phyloP scores from a whole-genome alignment of 176 grass and related monocot species.

The Stipa capillata region DNA sequence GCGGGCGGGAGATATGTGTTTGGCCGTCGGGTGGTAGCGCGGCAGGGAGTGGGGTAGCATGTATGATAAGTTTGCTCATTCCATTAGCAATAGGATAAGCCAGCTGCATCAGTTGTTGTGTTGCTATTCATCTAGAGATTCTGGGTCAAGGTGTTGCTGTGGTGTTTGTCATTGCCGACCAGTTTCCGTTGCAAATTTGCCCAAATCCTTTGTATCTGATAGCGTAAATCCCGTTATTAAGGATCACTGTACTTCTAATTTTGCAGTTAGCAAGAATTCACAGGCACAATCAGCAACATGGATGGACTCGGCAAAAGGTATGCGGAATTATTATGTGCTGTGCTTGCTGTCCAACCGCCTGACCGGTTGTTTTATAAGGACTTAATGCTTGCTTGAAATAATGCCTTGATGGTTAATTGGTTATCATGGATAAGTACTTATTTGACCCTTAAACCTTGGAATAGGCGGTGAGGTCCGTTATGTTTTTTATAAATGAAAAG shows the following conservation, averaged over 20 bases:
- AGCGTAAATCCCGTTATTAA: neutral
- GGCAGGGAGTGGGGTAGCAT: neutral
- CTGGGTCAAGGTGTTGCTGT: neutral
- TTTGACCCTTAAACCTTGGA: neutral
- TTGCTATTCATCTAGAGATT: neutral
- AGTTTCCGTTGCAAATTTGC: neutral
- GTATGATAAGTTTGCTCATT: neutral
- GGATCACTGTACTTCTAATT: neutral
- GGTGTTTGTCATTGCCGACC: neutral
- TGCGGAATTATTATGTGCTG: neutral
- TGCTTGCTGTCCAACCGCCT: neutral
- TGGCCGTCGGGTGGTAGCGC: neutral
- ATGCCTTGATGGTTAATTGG: neutral
- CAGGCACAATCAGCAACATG: conserved; percentile 59
- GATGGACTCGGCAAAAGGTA: conserved; percentile 99
- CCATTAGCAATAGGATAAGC: neutral
- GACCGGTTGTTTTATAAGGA: neutral
- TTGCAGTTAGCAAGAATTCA: conserved; percentile 86
- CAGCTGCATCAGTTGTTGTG: neutral
- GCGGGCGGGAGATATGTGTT: neutral
- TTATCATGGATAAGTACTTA: neutral
- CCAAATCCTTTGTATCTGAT: neutral
- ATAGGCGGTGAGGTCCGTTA: neutral
- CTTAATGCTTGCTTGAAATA: neutral
- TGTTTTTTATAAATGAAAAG: neutral